Conservation (phyloP, 129 eudicot species). For the Chrysanthemum lavandulifolium region DNA sequence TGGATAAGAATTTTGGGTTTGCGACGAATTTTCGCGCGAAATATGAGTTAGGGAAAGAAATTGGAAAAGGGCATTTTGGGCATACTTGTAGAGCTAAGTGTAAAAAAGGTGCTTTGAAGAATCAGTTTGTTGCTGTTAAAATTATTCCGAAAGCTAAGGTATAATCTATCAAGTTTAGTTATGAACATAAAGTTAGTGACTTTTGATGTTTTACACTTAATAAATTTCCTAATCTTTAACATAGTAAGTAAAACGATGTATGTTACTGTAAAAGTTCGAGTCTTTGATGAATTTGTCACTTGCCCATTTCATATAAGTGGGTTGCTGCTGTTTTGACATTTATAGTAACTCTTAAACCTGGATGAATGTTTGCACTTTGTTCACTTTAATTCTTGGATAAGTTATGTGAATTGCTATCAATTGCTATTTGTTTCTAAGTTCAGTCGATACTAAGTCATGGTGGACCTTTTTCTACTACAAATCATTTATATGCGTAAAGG, state of each 20-base stretch:
- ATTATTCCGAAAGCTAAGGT: slow-evolving; percentile 93
- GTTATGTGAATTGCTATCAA: neutral
- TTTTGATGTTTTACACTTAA: neutral
- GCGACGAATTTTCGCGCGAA: slow-evolving; percentile 55
- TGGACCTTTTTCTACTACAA: no score
- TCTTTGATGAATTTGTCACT: neutral
- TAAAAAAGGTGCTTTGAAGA: slow-evolving; percentile 71
- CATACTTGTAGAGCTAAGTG: slow-evolving; percentile 84
- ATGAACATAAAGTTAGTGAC: no score
- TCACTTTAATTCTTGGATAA: neutral
- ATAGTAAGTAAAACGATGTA: neutral
- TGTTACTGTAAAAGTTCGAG: neutral
- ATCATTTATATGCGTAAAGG: no score
- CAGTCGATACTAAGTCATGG: no score
- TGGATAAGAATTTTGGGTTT: slow-evolving; percentile 84
- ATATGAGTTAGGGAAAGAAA: slow-evolving; percentile 83
- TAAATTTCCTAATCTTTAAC: neutral
- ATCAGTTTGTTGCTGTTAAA: slow-evolving; percentile 80
- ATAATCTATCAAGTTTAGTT: neutral
- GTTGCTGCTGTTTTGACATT: neutral
- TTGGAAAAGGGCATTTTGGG: slow-evolving; percentile 97
- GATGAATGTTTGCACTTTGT: neutral
- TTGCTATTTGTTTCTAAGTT: neutral
- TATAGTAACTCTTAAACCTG: no score
- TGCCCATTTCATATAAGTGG: neutral